Base-by-base conservation (phyloP, 2,329 filamentous ascomycete genomes). In the Leptographium flavum region DNA sequence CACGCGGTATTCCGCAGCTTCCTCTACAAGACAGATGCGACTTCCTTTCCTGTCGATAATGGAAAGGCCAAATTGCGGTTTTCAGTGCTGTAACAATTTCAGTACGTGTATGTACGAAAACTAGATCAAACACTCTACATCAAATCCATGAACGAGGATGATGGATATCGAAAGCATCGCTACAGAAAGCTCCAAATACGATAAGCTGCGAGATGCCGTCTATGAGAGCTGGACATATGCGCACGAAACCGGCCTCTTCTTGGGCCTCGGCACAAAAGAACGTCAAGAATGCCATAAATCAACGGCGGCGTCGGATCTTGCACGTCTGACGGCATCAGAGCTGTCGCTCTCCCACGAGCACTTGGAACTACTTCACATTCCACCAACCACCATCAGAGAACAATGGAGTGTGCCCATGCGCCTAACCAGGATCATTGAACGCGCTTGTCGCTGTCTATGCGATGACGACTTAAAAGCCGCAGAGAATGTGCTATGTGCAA, bases 361-460 rank as follows among this genome's bases (percentile, higher is more conserved):
- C 15, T 33, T 53, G 5, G 44, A 43, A 1, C 17, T 17, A 13
- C 42, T 52, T 1, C 17, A 35, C 3, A 38, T 49, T 1, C 38
- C 45, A 5, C 17, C 47, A 3, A 15, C 37, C 14, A 23, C 15
- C 2, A 22, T 49, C 15, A 35, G n/a, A 1, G 52, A 52, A 11
- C 11, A 37, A n/a, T 51, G 45, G 47, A 28, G n/a, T 2, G 45
- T 52, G 2, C 39, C 49, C 4, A 38, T 33, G 11, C 41, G 43
- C 9, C 42, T 47, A 2, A 43, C 45, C 3, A 14, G 10, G 1
- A 31, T 48, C 5, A 32, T 53, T 4, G 42, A 48, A 25, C 23
- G 30, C 0, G 43, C 45, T 1, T 49, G 48, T 4, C 33, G 36
- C 2, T 28, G 27, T 22, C 33, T 46, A 1, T 11, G 36, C 3